Evolutionary conservation across 2,329 filamentous ascomycete genomes (phyloP), one percentile per base, ranked within the genome.

Genomic region (Trichoderma sp.): DNA sequence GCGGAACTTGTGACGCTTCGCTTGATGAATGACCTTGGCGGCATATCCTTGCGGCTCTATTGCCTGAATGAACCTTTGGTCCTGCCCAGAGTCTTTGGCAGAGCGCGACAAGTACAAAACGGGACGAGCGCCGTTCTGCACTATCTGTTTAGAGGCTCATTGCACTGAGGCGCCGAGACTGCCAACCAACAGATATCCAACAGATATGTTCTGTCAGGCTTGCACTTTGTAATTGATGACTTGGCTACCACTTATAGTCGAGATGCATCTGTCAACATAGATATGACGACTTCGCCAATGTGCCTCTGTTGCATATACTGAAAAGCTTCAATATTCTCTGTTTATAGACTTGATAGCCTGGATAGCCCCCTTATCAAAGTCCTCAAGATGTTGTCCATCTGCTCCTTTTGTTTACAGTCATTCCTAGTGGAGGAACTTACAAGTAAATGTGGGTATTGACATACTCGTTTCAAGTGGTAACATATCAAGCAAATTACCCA

Each of bases 161-260:
- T 70, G 67, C 1, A 74, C 74, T 1, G 77, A 62, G 3, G 73
- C 75, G 12, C 75, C 74, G 1, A 77, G 62, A 4, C 75, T 74
- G 5, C 75, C 75, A 15, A 73, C 68, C 12, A 77, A 65, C 9
- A 78, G n/a, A n/a, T n/a, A n/a, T n/a, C n/a, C n/a, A n/a, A n/a
- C n/a, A n/a, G 65, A 59, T 77, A 77, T 2, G 58, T 45, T 3
- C 15, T 43, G 3, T 63, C 58, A 5, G 28, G 7, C 48, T 24
- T 44, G 21, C 51, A 63, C 28, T 54, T 63, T 45, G 44, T 28
- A 10, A 2, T n/a, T 34, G 24, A 43, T n/a, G 24, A 7, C 9
- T 30, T 52, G 44, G 55, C 7, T 5, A n/a, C 21, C 1, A 28
- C 43, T 39, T 30, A 43, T 3, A 67, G 48, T 21, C 47, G 12